These are phyloP conservation scores for Limnomonas spitsbergensis DNA, from an alignment of 139 green algal genomes.

Conservation along the genomic window DNA sequence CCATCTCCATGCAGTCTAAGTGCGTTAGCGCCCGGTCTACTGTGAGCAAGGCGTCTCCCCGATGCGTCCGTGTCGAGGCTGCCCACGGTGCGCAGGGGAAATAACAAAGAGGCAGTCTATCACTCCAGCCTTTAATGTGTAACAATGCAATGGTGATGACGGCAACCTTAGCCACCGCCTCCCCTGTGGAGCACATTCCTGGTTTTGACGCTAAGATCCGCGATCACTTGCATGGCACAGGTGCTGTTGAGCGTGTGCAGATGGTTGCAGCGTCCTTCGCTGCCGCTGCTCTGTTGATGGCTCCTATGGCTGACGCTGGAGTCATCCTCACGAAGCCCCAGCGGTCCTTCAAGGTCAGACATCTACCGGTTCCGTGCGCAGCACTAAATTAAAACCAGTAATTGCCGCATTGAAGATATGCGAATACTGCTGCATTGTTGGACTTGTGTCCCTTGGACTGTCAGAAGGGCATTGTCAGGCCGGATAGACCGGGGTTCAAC, in stretches of 20 bases:
- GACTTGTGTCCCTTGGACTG: no score
- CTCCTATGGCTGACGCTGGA: constrained; percentile 6
- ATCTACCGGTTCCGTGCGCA: no score
- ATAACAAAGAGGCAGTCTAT: neutral
- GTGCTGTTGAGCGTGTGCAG: neutral
- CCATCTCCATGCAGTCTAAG: constrained; percentile 16
- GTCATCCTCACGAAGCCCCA: constrained; percentile 7
- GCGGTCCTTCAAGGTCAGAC: no score
- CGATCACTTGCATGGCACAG: neutral
- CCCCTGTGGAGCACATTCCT: no score
- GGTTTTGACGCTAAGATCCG: no score
- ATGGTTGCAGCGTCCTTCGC: constrained; percentile 8
- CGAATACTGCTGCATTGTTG: no score
- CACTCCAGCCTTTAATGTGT: neutral
- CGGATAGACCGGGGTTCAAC: no score
- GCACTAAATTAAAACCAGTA: no score
- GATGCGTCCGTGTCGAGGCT: neutral
- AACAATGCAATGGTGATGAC: no score
- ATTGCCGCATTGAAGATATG: no score
- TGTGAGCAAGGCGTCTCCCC: neutral
- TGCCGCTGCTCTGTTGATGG: constrained; percentile 15
- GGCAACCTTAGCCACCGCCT: no score
- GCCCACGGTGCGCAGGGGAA: neutral
- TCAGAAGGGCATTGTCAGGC: no score
- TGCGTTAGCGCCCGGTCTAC: neutral